These are phyloP conservation scores for Sporothrix protearum DNA, from an alignment of 2,329 filamentous ascomycete species.

Conservation along the genomic window DNA sequence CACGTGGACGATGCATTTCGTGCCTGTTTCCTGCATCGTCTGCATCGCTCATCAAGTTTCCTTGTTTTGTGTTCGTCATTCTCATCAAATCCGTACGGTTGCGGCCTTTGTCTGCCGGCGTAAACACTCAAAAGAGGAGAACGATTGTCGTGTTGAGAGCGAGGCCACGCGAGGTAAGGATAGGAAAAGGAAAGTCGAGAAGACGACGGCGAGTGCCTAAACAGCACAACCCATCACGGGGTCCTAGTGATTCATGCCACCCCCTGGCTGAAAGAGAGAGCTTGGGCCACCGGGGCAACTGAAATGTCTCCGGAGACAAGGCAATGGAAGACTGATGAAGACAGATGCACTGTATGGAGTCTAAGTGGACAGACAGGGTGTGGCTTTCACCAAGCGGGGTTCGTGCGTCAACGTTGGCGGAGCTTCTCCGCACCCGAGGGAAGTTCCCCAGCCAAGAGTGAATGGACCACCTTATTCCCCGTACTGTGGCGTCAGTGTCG, in stretches of 20 bases:
- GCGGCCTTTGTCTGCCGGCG: background rate
- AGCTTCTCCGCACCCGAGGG: background rate
- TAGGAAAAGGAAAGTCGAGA: background rate
- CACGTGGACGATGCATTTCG: background rate
- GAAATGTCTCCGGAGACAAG: background rate
- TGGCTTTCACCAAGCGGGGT: background rate
- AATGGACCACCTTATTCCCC: background rate
- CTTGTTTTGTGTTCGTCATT: too few species aligned
- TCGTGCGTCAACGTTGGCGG: background rate
- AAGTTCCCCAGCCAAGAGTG: background rate
- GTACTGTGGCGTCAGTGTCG: background rate
- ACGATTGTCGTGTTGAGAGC: background rate
- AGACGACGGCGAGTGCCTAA: background rate
- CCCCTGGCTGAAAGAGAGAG: background rate
- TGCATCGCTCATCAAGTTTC: background rate
- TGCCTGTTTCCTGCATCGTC: background rate
- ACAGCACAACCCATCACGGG: background rate
- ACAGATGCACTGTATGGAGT: background rate
- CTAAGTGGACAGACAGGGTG: background rate
- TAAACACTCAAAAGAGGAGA: constrained; percentile 3
- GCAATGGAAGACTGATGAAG: background rate
- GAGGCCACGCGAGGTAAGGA: too few species aligned
- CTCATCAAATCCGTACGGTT: background rate
- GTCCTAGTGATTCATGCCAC: background rate
- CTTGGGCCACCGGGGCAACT: background rate